Evolutionary conservation across 129 eudicot species (phyloP), one percentile per base, ranked within the genome.

Genomic region (Mikania micrantha): DNA sequence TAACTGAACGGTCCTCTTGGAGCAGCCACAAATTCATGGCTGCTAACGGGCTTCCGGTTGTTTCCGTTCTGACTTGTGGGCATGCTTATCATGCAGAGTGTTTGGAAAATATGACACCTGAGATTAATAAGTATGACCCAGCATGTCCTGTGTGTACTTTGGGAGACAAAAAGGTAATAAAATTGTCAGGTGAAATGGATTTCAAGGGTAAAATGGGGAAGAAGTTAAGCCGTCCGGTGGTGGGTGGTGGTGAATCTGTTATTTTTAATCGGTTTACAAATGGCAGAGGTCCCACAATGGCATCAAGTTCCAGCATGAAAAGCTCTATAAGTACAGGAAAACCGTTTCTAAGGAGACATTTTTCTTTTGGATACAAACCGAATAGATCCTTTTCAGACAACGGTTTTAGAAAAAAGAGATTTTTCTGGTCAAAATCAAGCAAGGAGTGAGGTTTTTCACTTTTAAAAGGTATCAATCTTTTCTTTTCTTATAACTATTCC

Each of bases 1-100:
- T 89, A 41, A 86, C 85, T 2, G 90, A 94, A 72, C 87, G 60
- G 70, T 89, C 97, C 12, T 82, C 79, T 13, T 90, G 85, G 88
- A 84, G 87, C 11, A 52, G 79, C 72, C 95, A 88, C 53, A 88
- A 82, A 52, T 78, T 84, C 5, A 79, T 93, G 60, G 76, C 88
- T 7, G 50, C 75, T 11, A 89, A 86, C 35, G 99, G 87, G 69
- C 74, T 94, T 59, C 80, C 88, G 44, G 97, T 94, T 64, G 91
- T 87, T 17, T 88, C 97, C 44, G 90, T 94, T 70, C 64, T 94
- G 75, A 79, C 79, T 17, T 94, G 95, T 67, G 97, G 97, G 36
- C 99, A 94, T 72, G 99, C 79, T 16, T 94, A 89, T 74, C 99
- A 94, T 78, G 85, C 95, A 13, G 99, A 94, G 49, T 94, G 99